A percentile compares a stretch with the other conserved stretches of the same genome.
Evolutionary conservation across 1,139 yeast genomes (phyloP).

Genomic region (Saccharomyces hybrid): DNA sequence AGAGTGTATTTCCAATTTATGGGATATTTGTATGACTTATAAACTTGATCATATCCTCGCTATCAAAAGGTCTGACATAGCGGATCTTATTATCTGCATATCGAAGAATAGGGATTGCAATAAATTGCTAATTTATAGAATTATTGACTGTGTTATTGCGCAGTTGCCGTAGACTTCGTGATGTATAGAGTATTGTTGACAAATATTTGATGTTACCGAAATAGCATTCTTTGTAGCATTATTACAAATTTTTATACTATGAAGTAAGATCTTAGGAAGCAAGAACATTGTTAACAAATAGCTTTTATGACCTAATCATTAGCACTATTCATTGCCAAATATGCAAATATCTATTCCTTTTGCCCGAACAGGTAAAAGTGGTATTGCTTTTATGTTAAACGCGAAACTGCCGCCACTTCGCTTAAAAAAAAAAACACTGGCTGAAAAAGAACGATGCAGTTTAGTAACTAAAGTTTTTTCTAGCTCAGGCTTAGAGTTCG

Average conservation of each 20-base stretch:
- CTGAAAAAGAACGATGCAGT: neutral
- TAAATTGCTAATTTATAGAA: conserved; percentile 12
- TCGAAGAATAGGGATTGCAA: conserved; percentile 17
- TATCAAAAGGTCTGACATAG: conserved; percentile 13
- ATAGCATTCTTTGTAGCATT: neutral
- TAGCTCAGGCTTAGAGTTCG: neutral
- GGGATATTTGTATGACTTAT: conserved; percentile 9
- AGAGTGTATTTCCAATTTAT: conserved; percentile 13
- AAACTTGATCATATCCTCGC: conserved; percentile 12
- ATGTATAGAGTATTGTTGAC: neutral
- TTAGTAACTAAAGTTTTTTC: neutral
- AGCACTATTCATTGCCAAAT: neutral
- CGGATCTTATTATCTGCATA: conserved; percentile 12
- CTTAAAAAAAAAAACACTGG: neutral
- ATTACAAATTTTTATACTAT: too few relatives aligned
- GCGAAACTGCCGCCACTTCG: neutral
- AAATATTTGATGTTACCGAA: neutral
- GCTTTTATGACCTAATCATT: neutral
- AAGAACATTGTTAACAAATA: neutral
- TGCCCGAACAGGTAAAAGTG: neutral
- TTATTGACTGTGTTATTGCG: conserved; percentile 18
- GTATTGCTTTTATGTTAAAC: neutral
- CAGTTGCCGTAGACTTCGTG: conserved; percentile 3
- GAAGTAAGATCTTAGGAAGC: neutral
- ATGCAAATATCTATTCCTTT: neutral